Base-by-base conservation (phyloP, 1,139 yeast species). In the Suhomyces bolitotheri region DNA sequence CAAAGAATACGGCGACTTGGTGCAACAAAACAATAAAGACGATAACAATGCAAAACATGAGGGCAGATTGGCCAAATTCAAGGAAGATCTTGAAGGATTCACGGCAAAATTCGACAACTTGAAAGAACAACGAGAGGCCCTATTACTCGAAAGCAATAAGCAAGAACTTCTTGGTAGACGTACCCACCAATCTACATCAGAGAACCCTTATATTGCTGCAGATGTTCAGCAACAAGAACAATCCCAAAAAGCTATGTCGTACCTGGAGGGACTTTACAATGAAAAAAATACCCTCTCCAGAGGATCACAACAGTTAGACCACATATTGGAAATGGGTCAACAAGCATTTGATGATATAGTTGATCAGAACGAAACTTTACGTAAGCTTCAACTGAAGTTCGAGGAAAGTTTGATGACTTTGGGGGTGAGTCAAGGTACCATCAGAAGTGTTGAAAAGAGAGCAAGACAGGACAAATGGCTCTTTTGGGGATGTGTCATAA, bases 381-480 rank as follows among this genome's bases (percentile, higher is more conserved):
- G 76, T 43, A 70, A 68, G 40, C 71, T 92, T 23, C 89, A 83
- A 45, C 66, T 73, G 27, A 78, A 73, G 44, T 72, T 92, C 64
- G 78, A 80, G 38, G 75, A 79, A 36, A 76, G 88, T 22, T 78
- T 94, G 46, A 69, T 78, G 32, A 88, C 96, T 0, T 70, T 92
- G 43, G 97, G 97, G 3, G 84, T 92, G 3, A 85, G 96, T 31
- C 82, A 79, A 47, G 85, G 85, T 7, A 92, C 98, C 1, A 89
- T 92, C 31, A 68, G 87, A 38, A 73, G 77, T 43, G 84, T 92
- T 29, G 95, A 89, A 58, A 76, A 79, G 47, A 76, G 96, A 38
- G 94, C 96, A n/a, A 77, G 76, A 49, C 86, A 87, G 59, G 98
- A 92, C 58, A 89, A 89, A 57, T 77, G 89, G 74, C 66, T 92